Conservation (phyloP, 179 eudicot species). For the Silene vulgaris region DNA sequence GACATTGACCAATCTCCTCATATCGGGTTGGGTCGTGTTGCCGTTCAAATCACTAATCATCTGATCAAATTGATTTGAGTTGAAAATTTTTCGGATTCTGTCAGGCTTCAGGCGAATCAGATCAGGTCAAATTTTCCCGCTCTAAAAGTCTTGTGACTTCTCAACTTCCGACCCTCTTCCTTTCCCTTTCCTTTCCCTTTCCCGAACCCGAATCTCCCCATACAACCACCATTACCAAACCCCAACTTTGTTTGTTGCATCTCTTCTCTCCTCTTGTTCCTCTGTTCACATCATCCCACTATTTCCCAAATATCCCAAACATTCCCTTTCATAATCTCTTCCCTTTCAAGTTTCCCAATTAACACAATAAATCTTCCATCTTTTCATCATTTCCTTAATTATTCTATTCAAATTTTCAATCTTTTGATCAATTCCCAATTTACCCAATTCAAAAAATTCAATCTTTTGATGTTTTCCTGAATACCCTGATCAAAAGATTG, state of each 20-base stretch:
- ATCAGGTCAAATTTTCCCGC: no score
- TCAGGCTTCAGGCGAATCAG: no score
- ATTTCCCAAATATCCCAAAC: background rate
- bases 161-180: no score
- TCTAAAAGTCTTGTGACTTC: no score
- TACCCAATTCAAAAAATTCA: background rate
- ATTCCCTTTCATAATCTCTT: background rate
- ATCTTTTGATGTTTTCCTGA: background rate
- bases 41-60: no score
- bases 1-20: background rate
- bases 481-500: background rate
- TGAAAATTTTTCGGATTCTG: no score
- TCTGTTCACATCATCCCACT: background rate
- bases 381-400: no score
- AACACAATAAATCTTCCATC: background rate
- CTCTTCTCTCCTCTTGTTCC: background rate
- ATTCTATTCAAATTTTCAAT: background rate
- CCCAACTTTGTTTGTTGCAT: background rate
- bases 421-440: background rate
- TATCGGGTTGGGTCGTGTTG: no score
- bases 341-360: background rate
- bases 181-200: no score
- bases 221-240: no score
- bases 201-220: no score
- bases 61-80: no score